Evolutionary conservation across 352 stramenopile species (phyloP).

Genomic region (Pythium dissotocum): DNA sequence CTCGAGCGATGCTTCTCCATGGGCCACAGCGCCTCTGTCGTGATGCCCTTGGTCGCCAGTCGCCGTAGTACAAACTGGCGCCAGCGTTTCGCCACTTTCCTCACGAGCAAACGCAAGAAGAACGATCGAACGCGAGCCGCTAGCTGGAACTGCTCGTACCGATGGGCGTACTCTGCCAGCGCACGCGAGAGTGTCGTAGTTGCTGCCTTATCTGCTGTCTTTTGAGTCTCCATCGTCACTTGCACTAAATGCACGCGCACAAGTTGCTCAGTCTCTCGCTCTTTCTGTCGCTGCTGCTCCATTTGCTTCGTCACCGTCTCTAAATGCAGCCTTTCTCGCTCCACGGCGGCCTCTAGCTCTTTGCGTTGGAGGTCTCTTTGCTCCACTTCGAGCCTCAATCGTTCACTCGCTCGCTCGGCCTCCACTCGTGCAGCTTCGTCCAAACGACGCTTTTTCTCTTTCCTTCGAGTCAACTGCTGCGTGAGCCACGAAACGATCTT

Average conservation of each 20-base stretch:
- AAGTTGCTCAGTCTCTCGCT: background rate
- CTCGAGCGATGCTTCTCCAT: background rate
- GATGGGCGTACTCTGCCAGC: background rate
- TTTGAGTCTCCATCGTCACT: conserved; percentile 15
- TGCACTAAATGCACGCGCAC: conserved; percentile 3
- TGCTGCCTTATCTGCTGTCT: background rate
- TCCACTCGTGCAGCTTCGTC: background rate
- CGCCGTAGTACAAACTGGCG: conserved; percentile 10
- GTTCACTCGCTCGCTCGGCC: background rate
- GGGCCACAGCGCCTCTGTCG: conserved; percentile 19
- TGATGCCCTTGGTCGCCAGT: conserved; percentile 1
- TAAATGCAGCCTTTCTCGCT: background rate
- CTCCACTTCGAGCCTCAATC: background rate
- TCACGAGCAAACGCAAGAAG: conserved; percentile 6
- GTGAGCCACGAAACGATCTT: background rate
- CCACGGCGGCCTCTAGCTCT: background rate
- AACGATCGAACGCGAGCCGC: background rate
- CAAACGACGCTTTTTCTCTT: background rate
- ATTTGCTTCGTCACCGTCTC: background rate
- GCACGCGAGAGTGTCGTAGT: background rate
- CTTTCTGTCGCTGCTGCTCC: background rate
- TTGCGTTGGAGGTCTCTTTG: background rate
- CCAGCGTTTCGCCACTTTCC: conserved; percentile 18
- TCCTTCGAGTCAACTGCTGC: background rate
- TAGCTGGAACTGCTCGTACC: background rate